Evolutionary conservation across 345 rosid genomes (phyloP), one percentile per base, ranked within the genome.

Genomic region (Eucalyptus camaldulensis): DNA sequence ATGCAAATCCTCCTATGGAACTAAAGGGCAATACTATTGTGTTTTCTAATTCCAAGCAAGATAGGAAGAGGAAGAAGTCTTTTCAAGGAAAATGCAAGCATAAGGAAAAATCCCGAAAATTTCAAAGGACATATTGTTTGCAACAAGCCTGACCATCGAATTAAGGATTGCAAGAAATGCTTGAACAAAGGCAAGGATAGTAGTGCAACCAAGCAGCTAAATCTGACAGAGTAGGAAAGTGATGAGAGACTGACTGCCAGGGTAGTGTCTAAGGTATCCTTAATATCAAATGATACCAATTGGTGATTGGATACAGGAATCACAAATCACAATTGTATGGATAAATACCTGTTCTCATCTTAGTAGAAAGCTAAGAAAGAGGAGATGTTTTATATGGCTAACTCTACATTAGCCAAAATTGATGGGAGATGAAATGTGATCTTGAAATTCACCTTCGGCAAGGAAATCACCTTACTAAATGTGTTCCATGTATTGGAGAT

Each of bases 161-260:
- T 25, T 56, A 24, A 56, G 29, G 6, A 56, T 24, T 4, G 62
- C 69, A 62, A 62, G 17, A 62, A 27, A 29, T 56, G 29, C 29
- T 0, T 0, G 1, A 56, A 56, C 62, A 56, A 56, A 56, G 29
- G 6, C 13, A 56, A 24, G 12, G 62, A 13, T 1, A 24, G 0
- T 56, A 24, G 29, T 56, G 62, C 12, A 56, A 25, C 62, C 62
- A 56, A 56, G 29, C 0, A 22, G 62, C 29, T 24, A 24, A 56
- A 24, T 56, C 6, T 56, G 1, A 56, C 0, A 4, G 2, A 56
- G 62, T 25, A 56, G 29, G 29, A 56, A 56, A 56, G 62, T 56
- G 29, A 56, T 56, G 62, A 56, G 29, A 22, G 62, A 56, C 6
- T 10, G 0, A 56, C 0, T 56, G 6, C 3, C 0, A 1, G 2